A percentile compares a stretch with the other conserved stretches of the same genome.
phyloP scores from a whole-genome alignment of 2,329 filamentous ascomycete species.

The Neoarthrinium moseri region DNA sequence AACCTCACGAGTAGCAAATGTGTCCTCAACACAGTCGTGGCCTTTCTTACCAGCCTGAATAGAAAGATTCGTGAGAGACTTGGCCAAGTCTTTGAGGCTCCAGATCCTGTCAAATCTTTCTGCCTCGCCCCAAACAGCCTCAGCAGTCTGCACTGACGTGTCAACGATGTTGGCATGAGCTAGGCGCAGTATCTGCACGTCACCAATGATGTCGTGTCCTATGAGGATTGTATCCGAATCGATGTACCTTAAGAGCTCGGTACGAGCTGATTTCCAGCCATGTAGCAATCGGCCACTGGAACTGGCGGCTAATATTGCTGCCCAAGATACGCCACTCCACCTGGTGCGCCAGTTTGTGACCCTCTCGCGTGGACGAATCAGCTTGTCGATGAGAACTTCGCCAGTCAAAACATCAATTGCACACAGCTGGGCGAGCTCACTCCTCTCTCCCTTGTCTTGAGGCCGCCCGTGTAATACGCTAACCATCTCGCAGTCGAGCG shows the following conservation, averaged over 20 bases:
- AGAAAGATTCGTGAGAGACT: conserved; percentile 30
- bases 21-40: conserved; percentile 49
- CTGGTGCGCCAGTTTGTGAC: conserved; percentile 35
- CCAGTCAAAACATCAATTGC: conserved; percentile 44
- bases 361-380: conserved; percentile 33
- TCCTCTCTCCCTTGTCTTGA: conserved; percentile 5
- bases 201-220: conserved; percentile 44
- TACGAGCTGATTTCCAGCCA: conserved; percentile 42
- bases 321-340: conserved; percentile 36
- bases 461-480: conserved; percentile 16
- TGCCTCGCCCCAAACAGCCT: conserved; percentile 27
- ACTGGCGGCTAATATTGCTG: conserved; percentile 21
- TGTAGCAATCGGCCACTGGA: conserved; percentile 27
- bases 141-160: conserved; percentile 36
- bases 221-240: conserved; percentile 44
- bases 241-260: conserved; percentile 37
- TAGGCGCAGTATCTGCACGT: conserved; percentile 42
- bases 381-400: conserved; percentile 40
- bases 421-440: conserved; percentile 22
- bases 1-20: conserved; percentile 47
- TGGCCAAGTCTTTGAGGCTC: conserved; percentile 33
- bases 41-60: conserved; percentile 36
- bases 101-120: conserved; percentile 21
- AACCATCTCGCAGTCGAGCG: conserved; percentile 50
- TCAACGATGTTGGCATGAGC: conserved; percentile 43